A percentile compares a stretch with the other conserved stretches of the same genome.
These are phyloP conservation scores for Lyophyllum atratum DNA, from an alignment of 768 basidiomycete genomes.

Conservation along the genomic window DNA sequence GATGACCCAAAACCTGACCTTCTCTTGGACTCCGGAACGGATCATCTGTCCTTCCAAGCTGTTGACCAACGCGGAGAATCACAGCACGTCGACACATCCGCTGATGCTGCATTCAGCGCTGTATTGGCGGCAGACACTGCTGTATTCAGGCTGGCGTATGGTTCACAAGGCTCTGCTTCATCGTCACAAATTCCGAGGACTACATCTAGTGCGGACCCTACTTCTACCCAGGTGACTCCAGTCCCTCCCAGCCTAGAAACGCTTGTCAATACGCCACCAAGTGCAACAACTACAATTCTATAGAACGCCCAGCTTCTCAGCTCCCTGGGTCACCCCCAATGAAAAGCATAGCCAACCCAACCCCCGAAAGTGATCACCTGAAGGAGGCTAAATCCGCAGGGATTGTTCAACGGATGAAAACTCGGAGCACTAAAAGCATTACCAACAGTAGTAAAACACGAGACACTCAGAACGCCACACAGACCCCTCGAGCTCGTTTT, in stretches of 20 bases:
- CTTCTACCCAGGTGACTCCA: not conserved
- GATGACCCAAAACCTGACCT: not conserved
- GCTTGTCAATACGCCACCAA: slow-evolving; percentile 7
- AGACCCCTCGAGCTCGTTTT: not conserved
- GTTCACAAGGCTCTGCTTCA: not conserved
- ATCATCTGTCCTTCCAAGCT: slow-evolving; percentile 29
- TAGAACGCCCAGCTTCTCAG: slow-evolving; percentile 4
- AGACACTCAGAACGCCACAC: not conserved
- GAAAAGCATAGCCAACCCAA: not conserved
- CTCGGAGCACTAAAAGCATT: slow-evolving; percentile 35
- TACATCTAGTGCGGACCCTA: slow-evolving; percentile 22
- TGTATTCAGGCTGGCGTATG: not conserved
- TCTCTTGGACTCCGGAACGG: slow-evolving; percentile 4
- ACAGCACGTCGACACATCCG: slow-evolving; percentile 30
- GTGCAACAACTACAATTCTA: not conserved
- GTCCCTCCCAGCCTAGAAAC: not conserved
- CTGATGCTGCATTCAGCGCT: slow-evolving; percentile 36
- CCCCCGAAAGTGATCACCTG: not conserved
- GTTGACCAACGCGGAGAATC: slow-evolving; percentile 32
- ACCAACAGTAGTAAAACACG: slow-evolving; percentile 4
- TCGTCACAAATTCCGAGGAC: slow-evolving; percentile 1
- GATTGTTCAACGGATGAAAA: slow-evolving; percentile 43
- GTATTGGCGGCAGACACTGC: slow-evolving; percentile 34
- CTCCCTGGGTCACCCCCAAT: not conserved
- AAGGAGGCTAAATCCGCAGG: slow-evolving; percentile 19